Conservation (phyloP, 331 rosid genomes). For the Spiraea crenata region DNA sequence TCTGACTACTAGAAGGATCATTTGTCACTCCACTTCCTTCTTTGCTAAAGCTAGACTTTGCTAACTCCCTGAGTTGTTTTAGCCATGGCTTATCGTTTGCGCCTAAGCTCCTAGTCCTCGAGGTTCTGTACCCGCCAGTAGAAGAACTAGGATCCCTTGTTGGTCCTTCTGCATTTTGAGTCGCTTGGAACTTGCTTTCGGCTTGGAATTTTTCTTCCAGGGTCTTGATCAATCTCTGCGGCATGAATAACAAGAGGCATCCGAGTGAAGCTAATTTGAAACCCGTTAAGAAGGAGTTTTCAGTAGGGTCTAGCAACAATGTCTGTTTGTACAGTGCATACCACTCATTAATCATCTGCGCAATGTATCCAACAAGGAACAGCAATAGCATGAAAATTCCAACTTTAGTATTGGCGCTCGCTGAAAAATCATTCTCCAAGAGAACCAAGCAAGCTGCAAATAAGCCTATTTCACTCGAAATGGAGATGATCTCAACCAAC, state of each 20-base stretch:
- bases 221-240: constrained; percentile 42
- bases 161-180: constrained; percentile 25
- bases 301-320: constrained; percentile 57
- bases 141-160: constrained; percentile 22
- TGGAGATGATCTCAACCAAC: constrained; percentile 70
- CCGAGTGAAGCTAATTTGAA: constrained; percentile 64
- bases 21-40: constrained; percentile 43
- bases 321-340: constrained; percentile 65
- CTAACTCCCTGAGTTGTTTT: constrained; percentile 58
- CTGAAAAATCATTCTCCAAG: constrained; percentile 43
- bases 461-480: constrained; percentile 57
- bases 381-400: constrained; percentile 64
- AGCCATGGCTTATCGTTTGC: constrained; percentile 66
- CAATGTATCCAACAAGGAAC: constrained; percentile 56
- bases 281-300: constrained; percentile 52
- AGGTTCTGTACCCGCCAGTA: constrained; percentile 27
- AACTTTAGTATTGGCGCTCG: constrained; percentile 33
- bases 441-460: constrained; percentile 49
- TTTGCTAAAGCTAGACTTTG: constrained; percentile 68
- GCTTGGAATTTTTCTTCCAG: constrained; percentile 51
- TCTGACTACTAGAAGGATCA: constrained; percentile 74
- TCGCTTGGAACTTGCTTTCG: constrained; percentile 37
- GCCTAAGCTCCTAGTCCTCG: constrained; percentile 46
- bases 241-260: constrained; percentile 50
- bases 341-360: constrained; percentile 73